Percentiles rank a stretch among this genome's conserved stretches.
Conservation (phyloP, 306 rosid species). For the Dryas drummondii region DNA sequence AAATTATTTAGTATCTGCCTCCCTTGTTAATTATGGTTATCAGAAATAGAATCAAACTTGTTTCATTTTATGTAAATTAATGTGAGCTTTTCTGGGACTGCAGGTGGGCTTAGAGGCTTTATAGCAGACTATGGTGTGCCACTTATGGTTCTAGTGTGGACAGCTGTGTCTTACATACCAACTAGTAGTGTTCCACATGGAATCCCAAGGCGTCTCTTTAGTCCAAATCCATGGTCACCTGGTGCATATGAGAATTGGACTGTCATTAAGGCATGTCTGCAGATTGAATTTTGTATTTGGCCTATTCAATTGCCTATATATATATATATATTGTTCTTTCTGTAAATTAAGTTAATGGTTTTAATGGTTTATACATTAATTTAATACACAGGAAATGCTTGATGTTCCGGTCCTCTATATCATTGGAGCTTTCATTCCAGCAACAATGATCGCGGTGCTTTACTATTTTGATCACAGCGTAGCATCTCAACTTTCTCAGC, state of each 20-base stretch:
- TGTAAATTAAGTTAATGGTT: neutral
- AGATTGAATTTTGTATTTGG: neutral
- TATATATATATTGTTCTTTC: neutral
- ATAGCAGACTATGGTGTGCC: constrained; percentile 98
- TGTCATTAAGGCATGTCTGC: constrained; percentile 67
- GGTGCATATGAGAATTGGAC: constrained; percentile 99
- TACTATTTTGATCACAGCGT: constrained; percentile 98
- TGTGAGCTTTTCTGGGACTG: neutral
- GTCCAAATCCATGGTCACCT: constrained; percentile 99
- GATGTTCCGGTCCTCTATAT: constrained; percentile 80
- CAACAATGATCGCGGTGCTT: constrained; percentile 96
- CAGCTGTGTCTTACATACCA: constrained; percentile 87
- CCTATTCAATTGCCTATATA: neutral
- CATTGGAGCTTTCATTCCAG: constrained; percentile 95
- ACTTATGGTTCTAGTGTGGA: constrained; percentile 93
- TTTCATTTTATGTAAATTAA: neutral
- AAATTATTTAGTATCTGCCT: neutral
- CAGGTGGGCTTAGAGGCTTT: constrained; percentile 89
- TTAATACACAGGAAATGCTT: constrained; percentile 69
- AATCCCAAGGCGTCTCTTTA: constrained; percentile 86
- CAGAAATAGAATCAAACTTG: neutral
- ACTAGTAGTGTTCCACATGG: constrained; percentile 68
- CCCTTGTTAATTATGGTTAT: neutral
- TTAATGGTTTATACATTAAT: constrained; percentile 2
- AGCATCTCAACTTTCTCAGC: constrained; percentile 97